A percentile compares a stretch with the other conserved stretches of the same genome.
These are phyloP conservation scores for Pinus taeda DNA, from an alignment of 75 land plant genomes.

Conservation along the genomic window DNA sequence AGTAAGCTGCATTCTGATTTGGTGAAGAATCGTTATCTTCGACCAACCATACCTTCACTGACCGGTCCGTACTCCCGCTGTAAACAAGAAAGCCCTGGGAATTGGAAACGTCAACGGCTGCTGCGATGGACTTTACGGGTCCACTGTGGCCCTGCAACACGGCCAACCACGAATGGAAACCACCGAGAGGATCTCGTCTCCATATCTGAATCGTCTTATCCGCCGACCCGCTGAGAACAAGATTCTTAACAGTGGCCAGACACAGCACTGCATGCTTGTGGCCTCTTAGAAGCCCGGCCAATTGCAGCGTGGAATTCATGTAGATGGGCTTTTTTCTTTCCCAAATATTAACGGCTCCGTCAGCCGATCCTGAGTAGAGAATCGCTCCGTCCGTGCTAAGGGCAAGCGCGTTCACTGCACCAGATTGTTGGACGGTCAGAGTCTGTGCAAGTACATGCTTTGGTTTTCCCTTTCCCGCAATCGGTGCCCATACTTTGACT, in stretches of 20 bases:
- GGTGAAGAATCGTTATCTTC: conserved; percentile 16
- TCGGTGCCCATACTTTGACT: conserved; percentile 61
- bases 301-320: conserved; percentile 12
- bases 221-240: conserved; percentile 68
- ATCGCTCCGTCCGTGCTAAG: conserved; percentile 34
- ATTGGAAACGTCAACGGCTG: conserved; percentile 1
- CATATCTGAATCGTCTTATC: conserved; percentile 74
- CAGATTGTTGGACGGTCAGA: conserved; percentile 43
- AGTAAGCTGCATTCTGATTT: not conserved
- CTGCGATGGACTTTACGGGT: conserved; percentile 33
- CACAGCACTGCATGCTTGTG: conserved; percentile 81
- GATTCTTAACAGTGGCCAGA: conserved; percentile 43
- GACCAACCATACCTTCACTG: conserved; percentile 35
- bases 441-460: conserved; percentile 31
- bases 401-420: conserved; percentile 64
- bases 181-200: conserved; percentile 28
- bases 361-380: conserved; percentile 67
- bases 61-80: conserved; percentile 31
- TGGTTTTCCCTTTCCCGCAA: conserved; percentile 16
- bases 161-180: conserved; percentile 19
- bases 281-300: conserved; percentile 50
- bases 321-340: conserved; percentile 19
- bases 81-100: conserved; percentile 9
- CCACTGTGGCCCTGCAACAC: conserved; percentile 37
- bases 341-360: conserved; percentile 66